phyloP scores from a whole-genome alignment of 2,329 filamentous ascomycete species.

The Parafenestella ontariensis region DNA sequence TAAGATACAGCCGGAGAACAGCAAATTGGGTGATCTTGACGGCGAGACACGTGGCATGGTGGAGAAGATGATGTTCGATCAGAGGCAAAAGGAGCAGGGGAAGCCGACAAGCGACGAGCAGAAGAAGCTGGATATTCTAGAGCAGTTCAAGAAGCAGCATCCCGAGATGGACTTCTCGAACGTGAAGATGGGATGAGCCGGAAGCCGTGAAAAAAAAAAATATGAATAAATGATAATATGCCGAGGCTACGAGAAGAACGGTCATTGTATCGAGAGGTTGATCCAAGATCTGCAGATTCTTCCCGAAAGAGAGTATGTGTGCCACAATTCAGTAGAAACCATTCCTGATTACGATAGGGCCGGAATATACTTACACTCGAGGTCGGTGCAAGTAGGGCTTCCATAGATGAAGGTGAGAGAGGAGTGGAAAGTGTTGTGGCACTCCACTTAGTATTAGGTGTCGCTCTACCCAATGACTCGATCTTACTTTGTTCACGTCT shows the following conservation, averaged over 20 bases:
- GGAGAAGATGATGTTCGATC: conserved; percentile 99
- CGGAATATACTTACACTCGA: neutral
- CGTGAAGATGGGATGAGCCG: conserved; percentile 62
- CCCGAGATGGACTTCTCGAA: conserved; percentile 75
- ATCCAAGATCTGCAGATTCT: neutral
- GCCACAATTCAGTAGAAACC: neutral
- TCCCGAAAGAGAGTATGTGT: neutral
- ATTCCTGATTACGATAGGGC: neutral
- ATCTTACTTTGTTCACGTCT: too few relatives aligned
- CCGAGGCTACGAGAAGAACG: neutral
- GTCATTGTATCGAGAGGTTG: neutral
- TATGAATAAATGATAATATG: neutral
- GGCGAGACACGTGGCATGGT: conserved; percentile 96
- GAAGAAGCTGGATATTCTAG: conserved; percentile 90
- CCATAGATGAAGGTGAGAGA: too few relatives aligned
- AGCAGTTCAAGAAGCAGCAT: conserved; percentile 84
- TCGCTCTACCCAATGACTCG: too few relatives aligned
- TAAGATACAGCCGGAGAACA: conserved; percentile 93
- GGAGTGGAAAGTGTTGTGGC: too few relatives aligned
- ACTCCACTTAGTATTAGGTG: too few relatives aligned
- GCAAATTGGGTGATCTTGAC: conserved; percentile 89
- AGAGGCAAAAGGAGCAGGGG: conserved; percentile 93
- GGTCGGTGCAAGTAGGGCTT: too few relatives aligned
- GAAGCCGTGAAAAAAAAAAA: neutral
- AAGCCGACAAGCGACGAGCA: conserved; percentile 91